Evolutionary conservation across 352 stramenopile species (phyloP).

Genomic region (Albugo candida): DNA sequence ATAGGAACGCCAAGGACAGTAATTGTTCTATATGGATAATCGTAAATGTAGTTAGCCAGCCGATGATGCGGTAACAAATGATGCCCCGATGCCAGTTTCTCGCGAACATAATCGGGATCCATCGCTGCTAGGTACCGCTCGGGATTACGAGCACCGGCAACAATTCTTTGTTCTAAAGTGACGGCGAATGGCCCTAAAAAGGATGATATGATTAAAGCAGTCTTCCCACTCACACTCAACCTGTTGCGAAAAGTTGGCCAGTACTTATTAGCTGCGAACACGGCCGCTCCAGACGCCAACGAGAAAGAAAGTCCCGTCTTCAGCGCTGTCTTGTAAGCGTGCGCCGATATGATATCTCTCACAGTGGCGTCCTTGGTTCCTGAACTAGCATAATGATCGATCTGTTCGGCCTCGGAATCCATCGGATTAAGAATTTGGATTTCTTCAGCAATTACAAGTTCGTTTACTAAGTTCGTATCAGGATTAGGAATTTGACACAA

Average conservation of each 20-base stretch:
- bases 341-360: slow-evolving; percentile 44
- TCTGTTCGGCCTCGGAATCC: no score
- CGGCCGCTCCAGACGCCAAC: slow-evolving; percentile 11
- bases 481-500: no score
- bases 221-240: slow-evolving; percentile 52
- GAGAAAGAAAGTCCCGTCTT: slow-evolving; percentile 13
- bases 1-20: slow-evolving; percentile 28
- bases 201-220: slow-evolving; percentile 36
- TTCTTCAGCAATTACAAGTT: no score
- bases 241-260: slow-evolving; percentile 48
- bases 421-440: no score
- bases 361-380: slow-evolving; percentile 9
- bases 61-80: slow-evolving; percentile 35
- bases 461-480: no score
- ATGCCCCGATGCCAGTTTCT: background rate
- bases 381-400: no score
- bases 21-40: slow-evolving; percentile 53
- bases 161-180: slow-evolving; percentile 35
- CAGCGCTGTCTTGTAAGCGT: slow-evolving; percentile 40
- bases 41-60: slow-evolving; percentile 54
- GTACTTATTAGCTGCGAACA: slow-evolving; percentile 32
- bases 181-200: slow-evolving; percentile 45
- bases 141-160: slow-evolving; percentile 45
- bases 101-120: slow-evolving; percentile 22
- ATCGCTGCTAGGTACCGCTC: slow-evolving; percentile 44